phyloP scores from a whole-genome alignment of 139 green algal species.

The Chlorella vulgaris region DNA sequence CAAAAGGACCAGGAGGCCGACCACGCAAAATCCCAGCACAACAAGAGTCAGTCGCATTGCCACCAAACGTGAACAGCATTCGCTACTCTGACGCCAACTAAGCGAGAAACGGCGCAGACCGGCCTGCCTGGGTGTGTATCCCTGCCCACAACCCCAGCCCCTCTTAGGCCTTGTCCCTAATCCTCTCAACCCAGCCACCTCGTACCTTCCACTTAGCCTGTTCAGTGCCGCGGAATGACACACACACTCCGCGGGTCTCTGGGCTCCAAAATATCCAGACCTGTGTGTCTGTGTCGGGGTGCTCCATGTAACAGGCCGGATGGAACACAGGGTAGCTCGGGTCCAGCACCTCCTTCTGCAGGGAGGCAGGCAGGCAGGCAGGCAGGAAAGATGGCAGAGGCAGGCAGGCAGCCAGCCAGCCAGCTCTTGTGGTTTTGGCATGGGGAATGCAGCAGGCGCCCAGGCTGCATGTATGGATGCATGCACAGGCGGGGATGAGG shows the following conservation, averaged over 20 bases:
- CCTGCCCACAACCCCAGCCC: too few relatives aligned
- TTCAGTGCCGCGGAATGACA: conserved; percentile 87
- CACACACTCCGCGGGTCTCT: conserved; percentile 43
- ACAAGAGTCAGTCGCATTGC: too few relatives aligned
- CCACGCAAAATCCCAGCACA: too few relatives aligned
- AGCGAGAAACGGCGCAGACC: too few relatives aligned
- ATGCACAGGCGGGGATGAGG: too few relatives aligned
- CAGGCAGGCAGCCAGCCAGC: not conserved
- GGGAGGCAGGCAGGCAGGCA: not conserved
- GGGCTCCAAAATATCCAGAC: conserved; percentile 71
- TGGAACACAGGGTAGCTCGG: conserved; percentile 48
- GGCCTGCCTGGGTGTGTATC: too few relatives aligned
- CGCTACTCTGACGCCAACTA: too few relatives aligned
- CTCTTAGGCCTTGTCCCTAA: too few relatives aligned
- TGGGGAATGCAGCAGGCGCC: not conserved
- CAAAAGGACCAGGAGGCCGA: too few relatives aligned
- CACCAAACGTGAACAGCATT: too few relatives aligned
- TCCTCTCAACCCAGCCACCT: too few relatives aligned
- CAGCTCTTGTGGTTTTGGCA: too few relatives aligned
- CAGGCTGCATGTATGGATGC: not conserved
- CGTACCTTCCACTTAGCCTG: conserved; percentile 70
- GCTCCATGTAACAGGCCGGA: conserved; percentile 72
- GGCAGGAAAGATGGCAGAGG: not conserved
- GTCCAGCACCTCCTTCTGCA: conserved; percentile 48
- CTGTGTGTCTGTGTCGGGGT: conserved; percentile 74